These are phyloP conservation scores for Leucoagaricus sp. DNA, from an alignment of 1,284 basidiomycete genomes.

Conservation along the genomic window DNA sequence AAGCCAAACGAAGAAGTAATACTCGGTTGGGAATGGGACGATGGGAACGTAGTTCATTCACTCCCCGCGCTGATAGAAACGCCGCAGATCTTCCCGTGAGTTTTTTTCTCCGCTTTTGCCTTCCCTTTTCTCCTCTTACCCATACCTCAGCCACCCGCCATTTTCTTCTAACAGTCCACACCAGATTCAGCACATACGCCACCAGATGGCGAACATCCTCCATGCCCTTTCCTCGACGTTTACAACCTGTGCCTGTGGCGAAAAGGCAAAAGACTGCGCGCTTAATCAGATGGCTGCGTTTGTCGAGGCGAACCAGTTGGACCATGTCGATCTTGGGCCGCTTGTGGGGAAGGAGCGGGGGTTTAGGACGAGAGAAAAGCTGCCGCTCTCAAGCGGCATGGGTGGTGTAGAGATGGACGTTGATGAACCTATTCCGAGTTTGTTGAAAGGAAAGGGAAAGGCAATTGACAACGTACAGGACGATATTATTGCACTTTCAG, in stretches of 20 bases:
- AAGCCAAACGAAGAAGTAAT: conserved; percentile 86
- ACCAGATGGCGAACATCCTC: conserved; percentile 70
- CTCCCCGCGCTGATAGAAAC: conserved; percentile 71
- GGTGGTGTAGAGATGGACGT: conserved; percentile 51
- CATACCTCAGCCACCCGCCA: conserved; percentile 2
- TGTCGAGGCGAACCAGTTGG: conserved; percentile 43
- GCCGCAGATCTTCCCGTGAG: conserved; percentile 58
- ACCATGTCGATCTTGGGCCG: conserved; percentile 60
- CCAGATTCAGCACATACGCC: conserved; percentile 56
- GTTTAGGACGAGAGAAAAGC: conserved; percentile 59
- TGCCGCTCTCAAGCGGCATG: conserved; percentile 57
- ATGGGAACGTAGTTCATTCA: conserved; percentile 84
- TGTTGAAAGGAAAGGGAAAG: conserved; percentile 31
- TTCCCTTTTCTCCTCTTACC: conserved; percentile 15
- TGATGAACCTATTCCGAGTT: conserved; percentile 17
- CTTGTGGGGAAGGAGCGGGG: conserved; percentile 69
- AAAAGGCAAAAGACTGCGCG: conserved; percentile 62
- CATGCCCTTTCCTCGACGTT: conserved; percentile 76
- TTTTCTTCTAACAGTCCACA: conserved; percentile 38
- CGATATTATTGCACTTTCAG: conserved; percentile 14
- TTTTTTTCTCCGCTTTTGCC: conserved; percentile 24
- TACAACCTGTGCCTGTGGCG: conserved; percentile 76
- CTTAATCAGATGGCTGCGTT: conserved; percentile 67
- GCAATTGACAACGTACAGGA: conserved; percentile 20
- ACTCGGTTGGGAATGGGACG: conserved; percentile 97